These are phyloP conservation scores for carrot (Daucus carota) DNA, from an alignment of 129 eudicot species.

Conservation along the genomic window DH1_v3.0 NC_030386.2:35008001-35008500, in stretches of 20 bases:
- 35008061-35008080: slow-evolving; percentile 49
- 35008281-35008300: slow-evolving; percentile 46
- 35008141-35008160: slow-evolving; percentile 43
- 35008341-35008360: background rate
- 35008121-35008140: slow-evolving; percentile 23
- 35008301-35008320: slow-evolving; percentile 28
- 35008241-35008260: slow-evolving; percentile 48
- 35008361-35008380: slow-evolving; percentile 32
- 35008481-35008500: slow-evolving; percentile 32
- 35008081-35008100: slow-evolving; percentile 37
- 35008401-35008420: slow-evolving; percentile 49
- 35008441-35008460: slow-evolving; percentile 28
- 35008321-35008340: slow-evolving; percentile 8
- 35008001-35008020: slow-evolving; percentile 22
- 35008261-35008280: slow-evolving; percentile 36
- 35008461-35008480: slow-evolving; percentile 29
- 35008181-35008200: slow-evolving; percentile 38
- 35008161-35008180: slow-evolving; percentile 40
- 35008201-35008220: slow-evolving; percentile 23
- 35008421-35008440: slow-evolving; percentile 39
- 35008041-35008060: slow-evolving; percentile 42
- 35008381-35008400: slow-evolving; percentile 44
- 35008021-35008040: slow-evolving; percentile 40
- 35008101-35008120: slow-evolving; percentile 35
- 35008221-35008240: slow-evolving; percentile 28